Percentiles rank a stretch among this genome's conserved stretches.
These are phyloP conservation scores for Vitis riparia DNA, from an alignment of 164 flowering plant species.

Conservation along the genomic window DNA sequence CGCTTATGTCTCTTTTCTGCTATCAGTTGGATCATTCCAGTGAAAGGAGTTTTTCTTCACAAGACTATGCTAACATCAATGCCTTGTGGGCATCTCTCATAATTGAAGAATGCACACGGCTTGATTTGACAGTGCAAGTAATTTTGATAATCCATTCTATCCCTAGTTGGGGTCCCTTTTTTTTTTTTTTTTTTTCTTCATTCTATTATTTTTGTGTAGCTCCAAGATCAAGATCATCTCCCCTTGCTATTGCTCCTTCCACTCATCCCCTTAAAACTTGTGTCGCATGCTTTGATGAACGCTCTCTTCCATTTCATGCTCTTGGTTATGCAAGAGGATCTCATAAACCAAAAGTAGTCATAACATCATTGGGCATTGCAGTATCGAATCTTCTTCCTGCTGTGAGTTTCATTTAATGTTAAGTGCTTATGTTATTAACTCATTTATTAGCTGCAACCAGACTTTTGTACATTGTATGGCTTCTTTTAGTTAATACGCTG, in stretches of 20 bases:
- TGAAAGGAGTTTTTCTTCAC: slow-evolving; percentile 25
- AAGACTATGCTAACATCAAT: slow-evolving; percentile 66
- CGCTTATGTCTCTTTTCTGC: slow-evolving; percentile 20
- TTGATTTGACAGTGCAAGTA: slow-evolving; percentile 77
- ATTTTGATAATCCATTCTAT: neutral
- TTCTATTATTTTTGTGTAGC: slow-evolving; percentile 93
- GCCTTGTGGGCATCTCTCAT: slow-evolving; percentile 83
- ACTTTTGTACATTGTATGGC: no score
- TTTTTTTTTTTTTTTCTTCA: slow-evolving; percentile 22
- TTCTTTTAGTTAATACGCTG: no score
- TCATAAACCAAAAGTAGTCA: slow-evolving; percentile 71
- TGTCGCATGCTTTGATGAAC: slow-evolving; percentile 86
- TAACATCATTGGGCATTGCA: slow-evolving; percentile 98
- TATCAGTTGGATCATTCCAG: slow-evolving; percentile 36
- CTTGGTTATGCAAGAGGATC: slow-evolving; percentile 92
- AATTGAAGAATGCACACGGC: slow-evolving; percentile 91
- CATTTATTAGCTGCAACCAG: no score
- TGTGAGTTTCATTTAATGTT: slow-evolving; percentile 45
- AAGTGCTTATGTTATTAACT: no score
- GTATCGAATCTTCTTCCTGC: slow-evolving; percentile 97
- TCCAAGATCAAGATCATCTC: slow-evolving; percentile 98
- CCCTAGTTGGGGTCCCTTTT: neutral
- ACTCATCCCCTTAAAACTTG: slow-evolving; percentile 70
- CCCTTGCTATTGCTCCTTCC: slow-evolving; percentile 89
- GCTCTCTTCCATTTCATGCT: slow-evolving; percentile 94